phyloP scores from a whole-genome alignment of 2,329 filamentous ascomycete species.

The Aspergillus sp. region DNA sequence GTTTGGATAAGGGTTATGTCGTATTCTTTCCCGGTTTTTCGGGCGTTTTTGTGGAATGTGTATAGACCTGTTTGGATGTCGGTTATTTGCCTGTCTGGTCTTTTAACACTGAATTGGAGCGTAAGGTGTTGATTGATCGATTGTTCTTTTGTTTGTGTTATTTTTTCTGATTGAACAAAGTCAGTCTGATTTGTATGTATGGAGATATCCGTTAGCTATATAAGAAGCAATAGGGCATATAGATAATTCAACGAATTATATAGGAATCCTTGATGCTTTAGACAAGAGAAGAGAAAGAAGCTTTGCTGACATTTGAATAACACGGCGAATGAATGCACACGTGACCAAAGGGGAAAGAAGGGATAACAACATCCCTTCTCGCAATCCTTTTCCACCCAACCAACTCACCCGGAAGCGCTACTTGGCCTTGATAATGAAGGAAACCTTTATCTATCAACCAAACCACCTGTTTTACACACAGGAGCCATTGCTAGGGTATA shows the following conservation, averaged over 20 bases:
- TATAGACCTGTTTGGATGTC: background rate
- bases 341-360: no score
- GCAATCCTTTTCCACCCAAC: no score
- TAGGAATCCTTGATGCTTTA: no score
- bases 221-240: no score
- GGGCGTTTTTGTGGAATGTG: background rate
- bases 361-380: no score
- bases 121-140: background rate
- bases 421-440: no score
- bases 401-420: no score
- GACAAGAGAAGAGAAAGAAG: no score
- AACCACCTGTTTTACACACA: conserved; percentile 21
- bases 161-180: background rate
- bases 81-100: background rate
- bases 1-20: background rate
- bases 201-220: background rate
- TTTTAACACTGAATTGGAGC: background rate
- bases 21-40: background rate
- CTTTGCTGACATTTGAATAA: no score
- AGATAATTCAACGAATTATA: no score
- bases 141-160: background rate
- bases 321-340: no score
- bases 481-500: conserved; percentile 25
- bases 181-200: no score
- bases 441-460: conserved; percentile 10